Base-by-base conservation (phyloP, 1,284 basidiomycete genomes). In the Trichosporon sp. region DNA sequence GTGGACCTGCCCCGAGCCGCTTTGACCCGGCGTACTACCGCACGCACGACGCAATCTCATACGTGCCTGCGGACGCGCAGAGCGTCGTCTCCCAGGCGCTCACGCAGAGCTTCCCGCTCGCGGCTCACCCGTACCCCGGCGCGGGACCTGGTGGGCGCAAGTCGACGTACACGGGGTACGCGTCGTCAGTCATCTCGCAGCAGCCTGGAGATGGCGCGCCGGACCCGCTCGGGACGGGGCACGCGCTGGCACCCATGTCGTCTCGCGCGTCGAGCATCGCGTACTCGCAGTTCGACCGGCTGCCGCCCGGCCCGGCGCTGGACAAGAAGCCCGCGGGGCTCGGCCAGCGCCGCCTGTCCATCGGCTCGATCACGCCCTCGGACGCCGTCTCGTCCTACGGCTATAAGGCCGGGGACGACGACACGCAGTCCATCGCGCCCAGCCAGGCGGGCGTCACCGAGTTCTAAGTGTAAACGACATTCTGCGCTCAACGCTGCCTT, bases 1-100 rank as follows among this genome's bases (percentile, higher is more conserved):
- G 78, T 89, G 77, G 72, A 12, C 76, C 75, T 35, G 91, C 92
- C 56, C 92, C 92, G 2, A 92, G 92, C 18, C 91, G 93, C 68
- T 97, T 97, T 83, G 95, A 98, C 80, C 87, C 92, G 56, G 90
- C 90, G 78, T 99, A 97, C 86, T 98, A 95, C 82, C 90, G 95
- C 67, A 94, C 93, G 0, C 95, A 98, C 83, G 95, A 98, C 79
- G 89, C 95, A 0, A 87, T 98, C 70, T 90, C 92, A 8, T 98
- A 95, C 81, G 96, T 98, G 72, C 95, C 95, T 1, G 92, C 93
- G 21, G 96, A 98, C 77, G 92, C 90, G 13, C 95, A 96, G 80
- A 96, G 94, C 5, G 87, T 97, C 42, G 90, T 93, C 68, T 96
- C 94, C 6, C 95, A 97, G 83, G 93, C 94, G 0, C 70, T 80